Conservation (phyloP, 1,284 basidiomycete species). For the Papiliotrema nemorosa region DNA sequence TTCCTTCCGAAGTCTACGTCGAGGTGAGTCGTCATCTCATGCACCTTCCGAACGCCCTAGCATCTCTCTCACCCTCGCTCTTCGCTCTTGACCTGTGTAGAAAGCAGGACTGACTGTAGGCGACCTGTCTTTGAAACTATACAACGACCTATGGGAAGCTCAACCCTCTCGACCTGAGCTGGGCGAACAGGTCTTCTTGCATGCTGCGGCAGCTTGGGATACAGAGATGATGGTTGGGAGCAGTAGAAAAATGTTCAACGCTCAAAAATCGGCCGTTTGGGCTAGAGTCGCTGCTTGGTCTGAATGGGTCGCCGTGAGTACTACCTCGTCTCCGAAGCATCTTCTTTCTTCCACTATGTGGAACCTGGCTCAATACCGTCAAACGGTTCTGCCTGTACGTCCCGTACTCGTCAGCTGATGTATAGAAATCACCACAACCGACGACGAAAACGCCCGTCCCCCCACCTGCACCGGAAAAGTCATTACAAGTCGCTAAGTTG, state of each 20-base stretch:
- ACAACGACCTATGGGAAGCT: slow-evolving; percentile 24
- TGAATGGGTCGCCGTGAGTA: slow-evolving; percentile 29
- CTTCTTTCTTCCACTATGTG: not conserved
- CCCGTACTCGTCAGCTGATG: no score
- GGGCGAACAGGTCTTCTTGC: slow-evolving; percentile 38
- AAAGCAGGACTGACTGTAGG: slow-evolving; percentile 15
- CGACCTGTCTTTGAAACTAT: slow-evolving; percentile 32
- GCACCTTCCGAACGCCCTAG: no score
- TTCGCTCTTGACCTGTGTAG: not conserved
- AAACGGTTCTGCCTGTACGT: no score
- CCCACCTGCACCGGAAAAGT: slow-evolving; percentile 10
- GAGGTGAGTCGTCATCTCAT: slow-evolving; percentile 23
- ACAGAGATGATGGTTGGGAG: slow-evolving; percentile 22
- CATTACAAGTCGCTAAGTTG: slow-evolving; percentile 24
- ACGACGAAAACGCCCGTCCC: slow-evolving; percentile 13
- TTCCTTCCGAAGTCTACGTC: slow-evolving; percentile 24
- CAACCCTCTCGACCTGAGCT: slow-evolving; percentile 22
- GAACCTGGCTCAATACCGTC: not conserved
- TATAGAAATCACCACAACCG: slow-evolving; percentile 14
- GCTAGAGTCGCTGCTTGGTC: slow-evolving; percentile 39
- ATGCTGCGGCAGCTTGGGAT: slow-evolving; percentile 28
- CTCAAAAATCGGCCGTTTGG: slow-evolving; percentile 29
- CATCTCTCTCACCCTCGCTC: not conserved
- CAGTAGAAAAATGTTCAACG: slow-evolving; percentile 41
- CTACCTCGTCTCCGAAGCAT: not conserved